Conservation (phyloP, 441 rosid species). For the Populus trichocarpa region DNA sequence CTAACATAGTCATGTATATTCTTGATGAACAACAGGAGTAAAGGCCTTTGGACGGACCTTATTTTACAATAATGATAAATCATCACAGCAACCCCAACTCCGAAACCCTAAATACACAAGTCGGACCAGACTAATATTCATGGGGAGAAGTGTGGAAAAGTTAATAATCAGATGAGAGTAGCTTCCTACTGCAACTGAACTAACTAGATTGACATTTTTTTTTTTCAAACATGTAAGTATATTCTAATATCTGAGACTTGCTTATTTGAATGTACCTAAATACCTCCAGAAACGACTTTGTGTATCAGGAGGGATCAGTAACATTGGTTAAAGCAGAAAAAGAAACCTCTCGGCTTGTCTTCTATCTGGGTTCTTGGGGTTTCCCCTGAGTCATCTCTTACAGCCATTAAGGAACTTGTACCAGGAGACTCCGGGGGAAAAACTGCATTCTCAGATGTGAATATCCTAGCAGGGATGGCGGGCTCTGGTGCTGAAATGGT, state of each 20-base stretch:
- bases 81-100: slow-evolving; percentile 33
- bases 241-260: slow-evolving; percentile 16
- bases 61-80: slow-evolving; percentile 16
- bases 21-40: slow-evolving; percentile 13
- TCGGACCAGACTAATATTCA: slow-evolving; percentile 12
- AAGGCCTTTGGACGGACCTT: slow-evolving; percentile 41
- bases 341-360: slow-evolving; percentile 49
- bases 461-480: slow-evolving; percentile 43
- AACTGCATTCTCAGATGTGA: slow-evolving; percentile 58
- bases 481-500: slow-evolving; percentile 53
- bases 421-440: slow-evolving; percentile 87
- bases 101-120: slow-evolving; percentile 1
- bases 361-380: slow-evolving; percentile 36
- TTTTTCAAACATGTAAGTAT: slow-evolving; percentile 7
- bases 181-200: slow-evolving; percentile 18
- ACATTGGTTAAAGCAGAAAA: slow-evolving; percentile 69
- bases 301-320: slow-evolving; percentile 32
- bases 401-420: slow-evolving; percentile 72
- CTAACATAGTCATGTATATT: slow-evolving; percentile 5
- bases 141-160: neutral
- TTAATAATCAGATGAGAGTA: slow-evolving; percentile 4
- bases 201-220: slow-evolving; percentile 17
- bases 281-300: slow-evolving; percentile 11
- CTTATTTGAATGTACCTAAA: slow-evolving; percentile 23
- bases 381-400: slow-evolving; percentile 42